Conservation (phyloP, 768 basidiomycete genomes). For the Crassisporium funariophilum region DNA sequence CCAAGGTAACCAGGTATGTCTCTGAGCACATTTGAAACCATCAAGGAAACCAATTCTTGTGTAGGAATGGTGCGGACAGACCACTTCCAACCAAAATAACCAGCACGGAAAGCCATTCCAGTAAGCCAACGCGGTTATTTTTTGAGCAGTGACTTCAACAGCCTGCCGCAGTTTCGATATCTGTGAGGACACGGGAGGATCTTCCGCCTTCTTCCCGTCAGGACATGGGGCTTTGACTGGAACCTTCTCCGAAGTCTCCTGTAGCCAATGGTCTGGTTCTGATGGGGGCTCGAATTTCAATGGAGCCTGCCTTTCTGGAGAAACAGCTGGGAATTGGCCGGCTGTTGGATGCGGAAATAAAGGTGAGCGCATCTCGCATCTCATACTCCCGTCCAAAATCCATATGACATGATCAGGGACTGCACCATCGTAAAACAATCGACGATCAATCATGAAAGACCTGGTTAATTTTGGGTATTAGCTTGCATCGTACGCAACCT, state of each 20-base stretch:
- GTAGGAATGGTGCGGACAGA: conserved; percentile 58
- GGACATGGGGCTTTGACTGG: conserved; percentile 57
- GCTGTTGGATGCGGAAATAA: conserved; percentile 53
- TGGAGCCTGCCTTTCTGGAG: conserved; percentile 54
- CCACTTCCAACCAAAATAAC: conserved; percentile 41
- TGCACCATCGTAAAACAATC: conserved; percentile 16
- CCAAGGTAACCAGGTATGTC: conserved; percentile 42
- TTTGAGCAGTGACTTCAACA: neutral
- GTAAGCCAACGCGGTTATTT: conserved; percentile 31
- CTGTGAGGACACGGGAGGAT: conserved; percentile 58
- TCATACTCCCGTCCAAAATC: conserved; percentile 1
- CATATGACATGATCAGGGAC: conserved; percentile 12
- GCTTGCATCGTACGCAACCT: conserved; percentile 22
- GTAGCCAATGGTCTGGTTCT: conserved; percentile 58
- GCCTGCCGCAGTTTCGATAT: conserved; percentile 52
- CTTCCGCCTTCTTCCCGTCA: conserved; percentile 55
- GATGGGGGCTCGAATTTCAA: conserved; percentile 47
- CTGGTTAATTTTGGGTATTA: neutral
- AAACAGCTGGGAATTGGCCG: conserved; percentile 54
- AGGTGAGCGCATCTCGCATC: conserved; percentile 32
- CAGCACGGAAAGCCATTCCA: conserved; percentile 49
- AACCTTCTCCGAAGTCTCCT: conserved; percentile 55
- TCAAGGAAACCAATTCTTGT: neutral
- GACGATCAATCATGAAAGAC: neutral
- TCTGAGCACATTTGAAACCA: neutral